Evolutionary conservation across 2,329 filamentous ascomycete species (phyloP), one percentile per base, ranked within the genome.

Genomic region (Thelonectria olida): DNA sequence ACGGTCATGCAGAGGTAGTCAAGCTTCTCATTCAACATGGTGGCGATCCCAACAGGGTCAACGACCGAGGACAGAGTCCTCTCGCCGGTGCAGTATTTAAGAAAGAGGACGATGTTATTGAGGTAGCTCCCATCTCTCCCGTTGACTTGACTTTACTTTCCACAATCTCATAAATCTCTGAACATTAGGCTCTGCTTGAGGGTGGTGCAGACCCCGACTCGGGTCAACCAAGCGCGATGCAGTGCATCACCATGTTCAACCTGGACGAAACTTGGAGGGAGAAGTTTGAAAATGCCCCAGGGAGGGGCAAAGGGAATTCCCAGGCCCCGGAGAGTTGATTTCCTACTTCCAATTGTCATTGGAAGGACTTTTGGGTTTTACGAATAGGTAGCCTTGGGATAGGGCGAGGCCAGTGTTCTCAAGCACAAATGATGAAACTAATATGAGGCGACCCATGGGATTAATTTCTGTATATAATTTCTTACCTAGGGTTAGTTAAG

Each of bases 31-130:
- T 92, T 1, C 78, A 84, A 25, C 81, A 87, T 60, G 88, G 88
- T 2, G 89, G 88, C 1, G 88, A 92, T 68, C 83, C 89, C 0
- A 91, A 92, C 73, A 80, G 84, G 1, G 71, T 92, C 25, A 92
- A 92, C 64, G 90, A 89, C 62, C 78, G 85, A 44, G 87, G 87
- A 0, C 90, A 92, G 76, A 90, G 88, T 63, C 87, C 88, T 0
- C 79, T 92, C 4, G 89, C 90, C 0, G 90, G 90, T 0, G 90
- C 90, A 0, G 87, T 92, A 8, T 92, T 92, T 74, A 92, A 92
- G 75, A 86, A 86, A 10, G 88, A 90, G 70, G 83, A 85, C 55
- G 85, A 84, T 4, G 86, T 92, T 3, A 83, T 92, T 9, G 84
- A 85, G 72, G 83, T 85, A 61, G 51, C n/a, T n/a, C n/a, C n/a